Conservation (phyloP, 805 yeast species). For the Ogataea henricii region DNA sequence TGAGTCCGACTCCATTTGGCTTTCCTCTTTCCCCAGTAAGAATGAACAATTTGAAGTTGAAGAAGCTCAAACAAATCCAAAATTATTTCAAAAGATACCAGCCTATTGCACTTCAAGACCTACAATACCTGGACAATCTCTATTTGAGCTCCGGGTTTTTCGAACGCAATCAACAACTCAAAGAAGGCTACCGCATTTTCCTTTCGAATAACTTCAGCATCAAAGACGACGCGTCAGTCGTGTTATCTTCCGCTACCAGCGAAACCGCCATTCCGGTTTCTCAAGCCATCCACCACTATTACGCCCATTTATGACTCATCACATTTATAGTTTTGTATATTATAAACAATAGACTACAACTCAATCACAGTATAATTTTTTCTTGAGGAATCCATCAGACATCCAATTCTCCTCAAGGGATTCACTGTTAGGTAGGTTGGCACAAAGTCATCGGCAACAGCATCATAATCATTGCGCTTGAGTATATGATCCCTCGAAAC, state of each 20-base stretch:
- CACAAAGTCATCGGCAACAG: conserved; percentile 16
- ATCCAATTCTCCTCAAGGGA: conserved; percentile 35
- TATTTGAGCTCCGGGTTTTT: conserved; percentile 3
- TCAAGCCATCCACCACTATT: conserved; percentile 12
- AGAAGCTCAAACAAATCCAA: conserved; percentile 18
- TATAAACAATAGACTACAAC: conserved; percentile 7
- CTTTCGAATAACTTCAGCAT: conserved; percentile 14
- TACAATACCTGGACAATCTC: conserved; percentile 17
- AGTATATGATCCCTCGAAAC: conserved; percentile 11
- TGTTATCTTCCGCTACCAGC: conserved; percentile 7
- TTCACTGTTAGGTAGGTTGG: conserved; percentile 40
- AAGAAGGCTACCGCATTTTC: conserved; percentile 22
- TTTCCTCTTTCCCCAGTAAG: conserved; percentile 22
- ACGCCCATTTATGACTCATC: conserved; percentile 5
- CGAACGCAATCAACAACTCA: not conserved
- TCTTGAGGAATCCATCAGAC: conserved; percentile 42
- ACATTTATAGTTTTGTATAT: conserved; percentile 1
- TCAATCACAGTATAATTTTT: conserved; percentile 43
- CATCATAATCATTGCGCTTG: conserved; percentile 9
- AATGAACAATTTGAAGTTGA: conserved; percentile 19
- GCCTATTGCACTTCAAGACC: conserved; percentile 22
- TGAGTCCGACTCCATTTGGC: conserved; percentile 27
- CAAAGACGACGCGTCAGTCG: conserved; percentile 19
- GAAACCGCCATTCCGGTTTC: conserved; percentile 15
- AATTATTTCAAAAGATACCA: conserved; percentile 14